Conservation (phyloP, 2,329 filamentous ascomycete genomes). For the Penicillium sp. region DNA sequence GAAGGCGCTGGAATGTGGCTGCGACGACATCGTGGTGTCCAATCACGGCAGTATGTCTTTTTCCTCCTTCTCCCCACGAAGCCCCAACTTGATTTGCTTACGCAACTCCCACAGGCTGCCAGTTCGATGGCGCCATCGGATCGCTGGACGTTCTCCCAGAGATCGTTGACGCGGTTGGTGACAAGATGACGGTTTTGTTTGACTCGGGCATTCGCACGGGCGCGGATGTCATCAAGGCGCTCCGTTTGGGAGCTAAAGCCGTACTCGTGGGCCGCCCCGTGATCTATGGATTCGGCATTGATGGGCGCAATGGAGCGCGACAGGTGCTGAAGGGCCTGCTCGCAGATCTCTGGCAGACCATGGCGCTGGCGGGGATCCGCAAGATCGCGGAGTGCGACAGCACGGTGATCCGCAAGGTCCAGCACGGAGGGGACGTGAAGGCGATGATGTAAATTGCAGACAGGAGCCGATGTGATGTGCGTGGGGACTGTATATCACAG, state of each 20-base stretch:
- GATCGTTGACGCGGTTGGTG: constrained; percentile 59
- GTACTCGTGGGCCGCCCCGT: constrained; percentile 58
- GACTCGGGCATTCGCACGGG: constrained; percentile 53
- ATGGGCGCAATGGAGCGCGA: constrained; percentile 55
- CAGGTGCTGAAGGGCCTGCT: constrained; percentile 52
- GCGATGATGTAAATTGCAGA: constrained; percentile 30
- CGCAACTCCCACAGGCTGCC: constrained; percentile 34
- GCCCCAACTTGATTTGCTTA: too few relatives aligned
- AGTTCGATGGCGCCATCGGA: constrained; percentile 52
- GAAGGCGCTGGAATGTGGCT: constrained; percentile 45
- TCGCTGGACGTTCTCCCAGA: constrained; percentile 56
- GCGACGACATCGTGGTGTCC: constrained; percentile 51
- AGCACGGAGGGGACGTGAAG: constrained; percentile 37
- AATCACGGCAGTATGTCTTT: constrained; percentile 50
- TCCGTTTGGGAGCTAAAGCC: constrained; percentile 56
- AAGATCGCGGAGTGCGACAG: constrained; percentile 37
- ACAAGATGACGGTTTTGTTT: constrained; percentile 49
- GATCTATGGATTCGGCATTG: constrained; percentile 57
- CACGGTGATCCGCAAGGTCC: constrained; percentile 33
- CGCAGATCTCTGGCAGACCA: constrained; percentile 55
- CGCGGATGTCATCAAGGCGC: constrained; percentile 52
- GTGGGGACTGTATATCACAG: too few relatives aligned
- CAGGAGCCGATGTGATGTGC: neutral
- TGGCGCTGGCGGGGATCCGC: constrained; percentile 54
- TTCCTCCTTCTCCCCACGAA: too few relatives aligned